phyloP scores from a whole-genome alignment of 2,329 filamentous ascomycete genomes.

The Nigrospora osmanthi region DNA sequence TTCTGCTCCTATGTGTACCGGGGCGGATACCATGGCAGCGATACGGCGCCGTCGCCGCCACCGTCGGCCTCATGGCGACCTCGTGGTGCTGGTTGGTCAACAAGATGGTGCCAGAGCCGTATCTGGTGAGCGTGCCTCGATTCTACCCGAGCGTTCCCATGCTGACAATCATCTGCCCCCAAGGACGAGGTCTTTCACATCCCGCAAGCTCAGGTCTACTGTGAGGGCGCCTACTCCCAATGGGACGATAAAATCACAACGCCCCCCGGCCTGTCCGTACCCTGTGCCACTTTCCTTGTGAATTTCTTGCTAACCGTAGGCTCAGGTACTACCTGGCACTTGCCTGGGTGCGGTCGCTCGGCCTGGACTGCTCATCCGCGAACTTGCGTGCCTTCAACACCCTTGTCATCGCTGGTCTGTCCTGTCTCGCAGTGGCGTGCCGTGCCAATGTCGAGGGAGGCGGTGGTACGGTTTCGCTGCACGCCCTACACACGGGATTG shows the following conservation, averaged over 20 bases:
- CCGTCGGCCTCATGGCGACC: slow-evolving; percentile 13
- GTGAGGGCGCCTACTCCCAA: slow-evolving; percentile 59
- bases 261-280: slow-evolving; percentile 70
- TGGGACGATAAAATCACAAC: slow-evolving; percentile 99
- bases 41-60: slow-evolving; percentile 2
- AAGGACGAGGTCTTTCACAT: slow-evolving; percentile 87
- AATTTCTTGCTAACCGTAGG: background rate
- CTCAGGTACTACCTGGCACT: slow-evolving; percentile 30
- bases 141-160: background rate
- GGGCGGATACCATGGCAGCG: background rate
- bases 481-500: slow-evolving; percentile 54
- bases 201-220: slow-evolving; percentile 85
- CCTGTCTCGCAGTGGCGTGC: slow-evolving; percentile 39
- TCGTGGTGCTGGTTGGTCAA: slow-evolving; percentile 32
- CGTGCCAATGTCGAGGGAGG: slow-evolving; percentile 34
- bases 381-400: slow-evolving; percentile 42
- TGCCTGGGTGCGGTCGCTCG: slow-evolving; percentile 23
- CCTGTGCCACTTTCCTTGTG: background rate
- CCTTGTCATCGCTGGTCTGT: slow-evolving; percentile 31
- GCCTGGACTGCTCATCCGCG: slow-evolving; percentile 27
- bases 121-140: slow-evolving; percentile 32
- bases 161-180: background rate
- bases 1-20: background rate
- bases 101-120: slow-evolving; percentile 39
- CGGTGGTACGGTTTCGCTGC: slow-evolving; percentile 21